Percentiles rank a stretch among this genome's conserved stretches.
phyloP scores from a whole-genome alignment of 192 early-diverging fungal species.

The Jimgerdemannia lactiflua region DNA sequence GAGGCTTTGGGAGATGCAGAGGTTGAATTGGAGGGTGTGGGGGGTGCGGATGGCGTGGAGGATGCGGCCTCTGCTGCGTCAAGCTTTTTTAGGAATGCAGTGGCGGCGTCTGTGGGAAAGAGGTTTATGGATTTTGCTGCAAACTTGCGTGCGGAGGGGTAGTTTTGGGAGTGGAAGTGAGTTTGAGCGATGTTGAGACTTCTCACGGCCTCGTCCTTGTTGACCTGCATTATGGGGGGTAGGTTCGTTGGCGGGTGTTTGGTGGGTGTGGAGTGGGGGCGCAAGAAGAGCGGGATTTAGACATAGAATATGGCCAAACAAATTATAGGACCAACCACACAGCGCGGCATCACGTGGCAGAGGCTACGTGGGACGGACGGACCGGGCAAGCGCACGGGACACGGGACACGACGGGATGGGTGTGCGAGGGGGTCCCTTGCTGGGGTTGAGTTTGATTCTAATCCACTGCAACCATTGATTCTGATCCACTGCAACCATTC shows the following conservation, averaged over 20 bases:
- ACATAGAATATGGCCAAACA: no score
- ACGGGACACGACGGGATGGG: no score
- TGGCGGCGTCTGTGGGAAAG: constrained; percentile 69
- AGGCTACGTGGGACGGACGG: no score
- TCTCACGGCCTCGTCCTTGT: constrained; percentile 83
- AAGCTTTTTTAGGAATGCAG: constrained; percentile 49
- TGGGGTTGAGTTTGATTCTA: no score
- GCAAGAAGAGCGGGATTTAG: no score
- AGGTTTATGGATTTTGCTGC: constrained; percentile 79
- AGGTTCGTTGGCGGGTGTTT: background rate
- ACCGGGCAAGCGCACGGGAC: no score
- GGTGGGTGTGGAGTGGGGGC: no score
- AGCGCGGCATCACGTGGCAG: no score
- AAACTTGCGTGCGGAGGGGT: constrained; percentile 71
- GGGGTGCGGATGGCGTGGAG: constrained; percentile 25
- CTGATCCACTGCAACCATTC: no score
- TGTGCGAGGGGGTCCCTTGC: no score
- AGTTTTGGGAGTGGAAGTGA: constrained; percentile 65
- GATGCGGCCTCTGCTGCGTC: constrained; percentile 10
- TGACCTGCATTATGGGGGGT: constrained; percentile 61
- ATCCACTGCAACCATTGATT: no score
- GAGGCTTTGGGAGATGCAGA: background rate
- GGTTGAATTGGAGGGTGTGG: background rate
- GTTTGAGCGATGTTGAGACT: constrained; percentile 76
- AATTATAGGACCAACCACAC: no score